Percentiles rank a stretch among this genome's conserved stretches.
phyloP scores from a whole-genome alignment of 2,329 filamentous ascomycete genomes.

The Aspergillus sp. region DNA sequence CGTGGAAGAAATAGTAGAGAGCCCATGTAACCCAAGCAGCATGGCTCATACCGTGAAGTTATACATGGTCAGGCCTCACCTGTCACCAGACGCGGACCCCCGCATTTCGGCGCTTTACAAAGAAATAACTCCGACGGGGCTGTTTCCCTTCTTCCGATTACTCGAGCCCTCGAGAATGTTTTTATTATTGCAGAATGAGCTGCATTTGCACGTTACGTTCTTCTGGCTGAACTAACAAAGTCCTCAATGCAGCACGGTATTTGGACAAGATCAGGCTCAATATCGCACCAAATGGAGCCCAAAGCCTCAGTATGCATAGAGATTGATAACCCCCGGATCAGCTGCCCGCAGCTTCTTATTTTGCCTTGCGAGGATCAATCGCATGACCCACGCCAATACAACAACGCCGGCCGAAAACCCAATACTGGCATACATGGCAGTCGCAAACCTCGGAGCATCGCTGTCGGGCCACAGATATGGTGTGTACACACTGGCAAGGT shows the following conservation, averaged over 20 bases:
- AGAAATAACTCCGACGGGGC: neutral
- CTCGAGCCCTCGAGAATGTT: neutral
- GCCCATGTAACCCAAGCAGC: neutral
- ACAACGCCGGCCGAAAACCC: conserved; percentile 16
- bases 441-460: conserved; percentile 14
- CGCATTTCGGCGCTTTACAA: neutral
- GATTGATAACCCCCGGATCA: conserved; percentile 13
- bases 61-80: neutral
- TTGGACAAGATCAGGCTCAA: too few relatives aligned
- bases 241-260: too few relatives aligned
- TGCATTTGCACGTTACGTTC: neutral
- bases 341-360: conserved; percentile 13
- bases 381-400: conserved; percentile 15
- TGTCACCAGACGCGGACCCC: conserved; percentile 1
- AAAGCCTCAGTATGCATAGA: conserved; percentile 10
- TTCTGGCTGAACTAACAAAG: too few relatives aligned
- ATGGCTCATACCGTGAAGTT: neutral
- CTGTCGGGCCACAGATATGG: conserved; percentile 37
- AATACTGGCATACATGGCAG: conserved; percentile 18
- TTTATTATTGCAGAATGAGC: neutral
- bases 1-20: neutral
- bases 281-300: neutral
- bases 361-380: conserved; percentile 7
- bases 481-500: conserved; percentile 41
- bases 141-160: neutral